These are phyloP conservation scores for Millerozyma acaciae DNA, from an alignment of 805 yeast genomes.

Conservation along the genomic window DNA sequence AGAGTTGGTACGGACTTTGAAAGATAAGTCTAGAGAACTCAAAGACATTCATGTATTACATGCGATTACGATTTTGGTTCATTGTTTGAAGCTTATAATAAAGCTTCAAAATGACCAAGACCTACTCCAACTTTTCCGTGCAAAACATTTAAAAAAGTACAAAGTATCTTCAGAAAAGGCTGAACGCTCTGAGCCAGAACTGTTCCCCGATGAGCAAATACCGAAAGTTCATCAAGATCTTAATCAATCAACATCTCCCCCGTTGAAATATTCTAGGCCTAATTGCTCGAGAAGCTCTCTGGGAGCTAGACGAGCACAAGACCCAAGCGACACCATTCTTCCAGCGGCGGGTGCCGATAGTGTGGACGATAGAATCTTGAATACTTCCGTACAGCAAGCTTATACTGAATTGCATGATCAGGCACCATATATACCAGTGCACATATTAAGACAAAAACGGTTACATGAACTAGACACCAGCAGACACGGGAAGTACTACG, in stretches of 20 bases:
- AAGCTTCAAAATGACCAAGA: slow-evolving; percentile 23
- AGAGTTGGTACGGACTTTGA: slow-evolving; percentile 23
- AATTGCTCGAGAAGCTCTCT: too few relatives aligned
- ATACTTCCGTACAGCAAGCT: slow-evolving; percentile 5
- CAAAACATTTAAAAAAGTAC: slow-evolving; percentile 19
- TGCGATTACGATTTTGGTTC: slow-evolving; percentile 27
- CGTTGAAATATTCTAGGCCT: slow-evolving; percentile 16
- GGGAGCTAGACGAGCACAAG: too few relatives aligned
- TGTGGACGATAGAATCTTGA: slow-evolving; percentile 17
- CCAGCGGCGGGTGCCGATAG: slow-evolving; percentile 4
- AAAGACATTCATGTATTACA: slow-evolving; percentile 36
- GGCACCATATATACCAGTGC: slow-evolving; percentile 20
- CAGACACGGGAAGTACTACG: slow-evolving; percentile 11
- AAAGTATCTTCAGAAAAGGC: neutral
- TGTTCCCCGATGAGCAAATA: neutral
- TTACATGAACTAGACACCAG: too few relatives aligned
- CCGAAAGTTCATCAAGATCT: neutral
- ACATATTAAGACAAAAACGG: slow-evolving; percentile 16
- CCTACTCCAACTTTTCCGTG: slow-evolving; percentile 21
- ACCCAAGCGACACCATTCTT: slow-evolving; percentile 1
- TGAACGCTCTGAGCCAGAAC: neutral
- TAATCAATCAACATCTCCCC: slow-evolving; percentile 22
- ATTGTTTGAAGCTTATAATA: slow-evolving; percentile 31
- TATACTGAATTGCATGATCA: too few relatives aligned
- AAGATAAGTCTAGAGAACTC: slow-evolving; percentile 26